Base-by-base conservation (phyloP, 2,329 filamentous ascomycete species). In the Aspergillus terreus region DNA sequence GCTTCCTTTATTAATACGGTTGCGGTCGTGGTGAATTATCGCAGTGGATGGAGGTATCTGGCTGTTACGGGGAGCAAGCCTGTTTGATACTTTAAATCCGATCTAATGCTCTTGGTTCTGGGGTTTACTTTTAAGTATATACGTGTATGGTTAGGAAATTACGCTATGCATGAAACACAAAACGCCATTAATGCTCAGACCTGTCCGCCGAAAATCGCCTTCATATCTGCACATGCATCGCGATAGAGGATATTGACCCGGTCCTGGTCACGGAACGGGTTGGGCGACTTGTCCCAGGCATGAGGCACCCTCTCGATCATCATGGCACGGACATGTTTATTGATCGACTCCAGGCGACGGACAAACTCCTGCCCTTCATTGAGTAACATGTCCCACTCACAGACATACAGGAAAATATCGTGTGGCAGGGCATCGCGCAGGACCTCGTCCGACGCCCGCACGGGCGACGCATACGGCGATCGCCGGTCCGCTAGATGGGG, bases 341-440 rank as follows among this genome's bases (percentile, higher is more conserved):
- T 71, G 44, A 76, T 60, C 1, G 53, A 52, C 33, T 76, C 63
- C 32, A 78, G 57, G 11, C 71, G 66, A 11, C 71, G 65, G 42
- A 74, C 69, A 48, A 78, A 77, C 1, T 58, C 54, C 55, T 76
- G 70, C 5, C 81, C 83, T 63, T 86, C 83, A 12, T 78, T 76
- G n/a, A 84, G 72, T 12, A 86, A 70, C 82, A 85, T 85, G 62
- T 86, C 83, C 79, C 80, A 85, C 63, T 86, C 83, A 63, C 83
- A 85, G 41, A 82, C 79, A 62, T 81, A 82, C 58, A 85, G 68
- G 51, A 83, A 81, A 44, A 85, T 78, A 52, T 84, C 78, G n/a
- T 79, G 71, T 0, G 83, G 83, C 1, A 86, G 65, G 2, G 74
- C 75, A 19, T 76, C 74, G 25, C 66, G 61, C n/a, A 86, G 74